These are phyloP conservation scores for Botrytis porri DNA, from an alignment of 2,329 filamentous ascomycete genomes.

Conservation along the genomic window DNA sequence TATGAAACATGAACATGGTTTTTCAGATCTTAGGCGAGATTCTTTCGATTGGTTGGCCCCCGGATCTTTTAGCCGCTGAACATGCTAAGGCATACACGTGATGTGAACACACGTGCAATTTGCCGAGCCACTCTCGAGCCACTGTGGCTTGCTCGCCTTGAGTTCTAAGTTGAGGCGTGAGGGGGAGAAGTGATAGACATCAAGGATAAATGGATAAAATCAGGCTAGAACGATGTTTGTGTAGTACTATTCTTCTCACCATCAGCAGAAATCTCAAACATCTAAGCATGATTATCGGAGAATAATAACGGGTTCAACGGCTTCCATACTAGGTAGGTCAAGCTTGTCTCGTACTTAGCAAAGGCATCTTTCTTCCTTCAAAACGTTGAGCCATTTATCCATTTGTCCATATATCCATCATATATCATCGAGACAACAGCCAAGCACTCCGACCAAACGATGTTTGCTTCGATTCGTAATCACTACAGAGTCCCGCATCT, in stretches of 20 bases:
- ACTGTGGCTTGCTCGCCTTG: neutral
- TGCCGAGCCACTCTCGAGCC: neutral
- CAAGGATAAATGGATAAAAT: neutral
- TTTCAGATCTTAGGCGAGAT: conserved; percentile 3
- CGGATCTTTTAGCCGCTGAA: neutral
- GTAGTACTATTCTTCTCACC: neutral
- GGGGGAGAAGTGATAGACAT: neutral
- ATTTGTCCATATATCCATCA: neutral
- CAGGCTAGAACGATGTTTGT: neutral
- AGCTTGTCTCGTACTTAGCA: neutral
- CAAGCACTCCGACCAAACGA: neutral
- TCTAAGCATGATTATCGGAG: neutral
- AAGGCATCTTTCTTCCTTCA: neutral
- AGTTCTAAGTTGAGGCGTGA: neutral
- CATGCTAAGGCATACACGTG: neutral
- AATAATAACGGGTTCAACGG: neutral
- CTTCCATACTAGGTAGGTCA: neutral
- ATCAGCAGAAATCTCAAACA: neutral
- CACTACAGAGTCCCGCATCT: neutral
- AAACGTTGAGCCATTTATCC: neutral
- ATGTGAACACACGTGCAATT: accelerated
- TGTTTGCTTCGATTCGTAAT: neutral
- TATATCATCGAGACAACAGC: neutral
- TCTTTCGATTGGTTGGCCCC: neutral
- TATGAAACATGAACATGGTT: conserved; percentile 7